Evolutionary conservation across 2,329 filamentous ascomycete genomes (phyloP), one percentile per base, ranked within the genome.

Genomic region (Drechmeria coniospora): DNA sequence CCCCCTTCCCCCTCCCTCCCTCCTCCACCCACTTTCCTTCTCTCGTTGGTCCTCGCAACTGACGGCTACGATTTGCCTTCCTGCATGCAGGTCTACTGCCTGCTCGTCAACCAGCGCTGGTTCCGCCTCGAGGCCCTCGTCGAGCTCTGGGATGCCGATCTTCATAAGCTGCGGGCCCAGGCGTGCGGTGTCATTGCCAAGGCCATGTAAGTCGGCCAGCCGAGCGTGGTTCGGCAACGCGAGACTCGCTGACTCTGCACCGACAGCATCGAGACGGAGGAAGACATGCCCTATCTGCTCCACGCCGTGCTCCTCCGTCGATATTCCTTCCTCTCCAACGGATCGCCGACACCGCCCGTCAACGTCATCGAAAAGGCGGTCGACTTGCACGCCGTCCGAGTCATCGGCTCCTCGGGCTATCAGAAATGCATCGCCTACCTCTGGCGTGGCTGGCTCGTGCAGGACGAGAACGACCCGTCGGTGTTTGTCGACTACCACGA

Each of bases 401-500:
- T 98, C 26, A 95, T 95, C 36, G 83, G 83, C 3, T 87, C 80
- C 1, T 84, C 82, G 0, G 87, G 90, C 15, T 98, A 95, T 51
- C 90, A 95, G 40, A 93, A 92, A 56, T 95, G 87, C 47, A 83
- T 95, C 44, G 72, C 67, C 36, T 83, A 92, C 46, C 73, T 98
- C 7, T 98, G 90, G 90, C 73, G 74, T 35, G 90, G 90, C 14
- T 98, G 90, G 90, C 63, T 95, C 7, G 75, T 93, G n/a, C 90
- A 98, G 50, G 83, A 94, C 39, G 84, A 94, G 42, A 67, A 86
- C 27, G 86, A 95, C 41, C 79, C 87, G 0, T 74, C 76, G n/a
- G 74, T 74, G 28, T 98, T 98, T 47, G 68, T 94, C 29, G 77
- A 86, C 45, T 98, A 92, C 60, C 72, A 76, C 40, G 65, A 82